A percentile compares a stretch with the other conserved stretches of the same genome.
phyloP scores from a whole-genome alignment of 2,329 filamentous ascomycete species.

The Hymenoscyphus repandus region DNA sequence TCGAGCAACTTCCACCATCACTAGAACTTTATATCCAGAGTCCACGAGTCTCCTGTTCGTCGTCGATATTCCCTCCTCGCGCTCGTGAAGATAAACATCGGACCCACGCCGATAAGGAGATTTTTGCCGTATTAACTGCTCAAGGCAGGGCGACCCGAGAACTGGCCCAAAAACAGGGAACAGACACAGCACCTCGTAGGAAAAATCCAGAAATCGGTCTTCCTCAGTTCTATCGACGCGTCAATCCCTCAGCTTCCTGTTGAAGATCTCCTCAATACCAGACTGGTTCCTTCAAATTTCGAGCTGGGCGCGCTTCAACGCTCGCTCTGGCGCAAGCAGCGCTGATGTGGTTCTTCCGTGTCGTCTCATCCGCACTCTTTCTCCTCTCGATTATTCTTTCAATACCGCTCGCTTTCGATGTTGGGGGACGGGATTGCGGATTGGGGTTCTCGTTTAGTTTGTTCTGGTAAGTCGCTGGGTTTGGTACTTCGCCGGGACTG shows the following conservation, averaged over 20 bases:
- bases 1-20: too few relatives aligned
- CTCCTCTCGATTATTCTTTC: conserved; percentile 90
- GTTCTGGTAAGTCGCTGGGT: conserved; percentile 45
- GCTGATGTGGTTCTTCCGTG: conserved; percentile 79
- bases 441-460: conserved; percentile 89
- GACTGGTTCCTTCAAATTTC: conserved; percentile 4
- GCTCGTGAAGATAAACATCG: conserved; percentile 10
- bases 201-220: not conserved
- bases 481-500: not conserved
- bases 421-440: conserved; percentile 89
- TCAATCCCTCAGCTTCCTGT: not conserved
- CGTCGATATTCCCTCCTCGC: conserved; percentile 1
- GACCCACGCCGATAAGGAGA: conserved; percentile 11
- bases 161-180: not conserved
- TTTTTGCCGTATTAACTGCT: not conserved
- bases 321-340: conserved; percentile 43
- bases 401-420: conserved; percentile 95
- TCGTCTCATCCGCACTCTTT: conserved; percentile 76
- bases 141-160: not conserved
- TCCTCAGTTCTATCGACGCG: not conserved
- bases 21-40: not conserved
- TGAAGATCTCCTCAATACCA: not conserved
- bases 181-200: not conserved
- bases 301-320: conserved; percentile 38
- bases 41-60: conserved; percentile 1